Evolutionary conservation across 1,284 basidiomycete genomes (phyloP).

Genomic region (Puccinia coronata): DNA sequence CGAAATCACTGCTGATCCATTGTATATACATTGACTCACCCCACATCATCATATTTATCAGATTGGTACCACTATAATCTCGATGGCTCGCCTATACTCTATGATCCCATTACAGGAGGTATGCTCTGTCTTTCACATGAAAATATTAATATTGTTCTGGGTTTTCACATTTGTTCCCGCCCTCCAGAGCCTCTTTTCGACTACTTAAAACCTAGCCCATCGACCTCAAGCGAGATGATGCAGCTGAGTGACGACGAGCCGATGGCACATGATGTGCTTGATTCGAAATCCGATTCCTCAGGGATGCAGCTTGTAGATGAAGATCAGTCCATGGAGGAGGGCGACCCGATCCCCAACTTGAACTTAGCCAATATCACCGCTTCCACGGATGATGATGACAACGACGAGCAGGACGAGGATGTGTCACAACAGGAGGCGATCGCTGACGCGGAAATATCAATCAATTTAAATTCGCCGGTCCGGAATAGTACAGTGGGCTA

Average conservation of each 20-base stretch:
- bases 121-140: slow-evolving; percentile 1
- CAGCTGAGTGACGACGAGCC: slow-evolving; percentile 45
- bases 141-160: background rate
- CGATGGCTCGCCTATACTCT: slow-evolving; percentile 46
- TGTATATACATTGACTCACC: background rate
- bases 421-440: slow-evolving; percentile 23
- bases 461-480: slow-evolving; percentile 45
- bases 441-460: slow-evolving; percentile 45
- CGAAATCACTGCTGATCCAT: background rate
- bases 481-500: slow-evolving; percentile 23
- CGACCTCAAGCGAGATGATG: slow-evolving; percentile 46
- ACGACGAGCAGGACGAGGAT: slow-evolving; percentile 35
- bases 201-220: slow-evolving; percentile 28
- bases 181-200: slow-evolving; percentile 44
- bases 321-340: slow-evolving; percentile 30
- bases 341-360: slow-evolving; percentile 1
- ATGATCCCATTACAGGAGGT: slow-evolving; percentile 36
- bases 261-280: slow-evolving; percentile 5
- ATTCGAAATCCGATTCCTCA: slow-evolving; percentile 25
- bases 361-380: slow-evolving; percentile 15
- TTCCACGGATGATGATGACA: slow-evolving; percentile 28
- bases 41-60: background rate
- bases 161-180: slow-evolving; percentile 10
- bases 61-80: slow-evolving; percentile 43
- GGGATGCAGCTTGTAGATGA: slow-evolving; percentile 3